A percentile compares a stretch with the other conserved stretches of the same genome.
phyloP scores from a whole-genome alignment of 2,329 filamentous ascomycete genomes.

The Drechslerella stenobrocha region DNA sequence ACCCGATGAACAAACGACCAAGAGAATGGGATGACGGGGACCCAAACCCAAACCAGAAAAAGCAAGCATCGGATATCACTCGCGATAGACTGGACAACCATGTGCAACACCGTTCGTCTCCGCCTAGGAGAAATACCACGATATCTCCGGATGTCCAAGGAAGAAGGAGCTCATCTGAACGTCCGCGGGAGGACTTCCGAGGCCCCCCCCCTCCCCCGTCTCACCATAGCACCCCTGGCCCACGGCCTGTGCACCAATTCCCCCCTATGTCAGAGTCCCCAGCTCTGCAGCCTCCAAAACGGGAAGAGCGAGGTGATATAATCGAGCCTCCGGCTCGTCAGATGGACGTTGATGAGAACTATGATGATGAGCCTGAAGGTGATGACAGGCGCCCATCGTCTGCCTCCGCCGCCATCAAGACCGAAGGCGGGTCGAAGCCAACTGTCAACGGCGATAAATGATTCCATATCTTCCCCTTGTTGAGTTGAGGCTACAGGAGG shows the following conservation, averaged over 20 bases:
- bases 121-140: conserved; percentile 76
- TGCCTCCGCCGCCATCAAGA: conserved; percentile 26
- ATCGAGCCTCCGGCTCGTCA: conserved; percentile 76
- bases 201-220: conserved; percentile 63
- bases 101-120: conserved; percentile 75
- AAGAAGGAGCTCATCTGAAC: conserved; percentile 55
- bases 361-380: conserved; percentile 75
- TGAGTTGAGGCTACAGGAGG: background rate
- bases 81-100: conserved; percentile 84
- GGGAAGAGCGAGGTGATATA: conserved; percentile 56
- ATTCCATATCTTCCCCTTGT: conserved; percentile 5
- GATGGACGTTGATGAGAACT: conserved; percentile 97
- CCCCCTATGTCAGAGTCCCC: conserved; percentile 60
- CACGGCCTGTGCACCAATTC: conserved; percentile 55
- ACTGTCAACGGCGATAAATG: conserved; percentile 46
- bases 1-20: conserved; percentile 77
- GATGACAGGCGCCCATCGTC: conserved; percentile 70
- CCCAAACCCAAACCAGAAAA: conserved; percentile 68
- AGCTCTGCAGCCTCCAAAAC: conserved; percentile 66
- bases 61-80: conserved; percentile 83
- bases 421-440: conserved; percentile 34
- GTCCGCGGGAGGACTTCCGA: conserved; percentile 55
- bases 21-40: conserved; percentile 89
- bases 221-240: conserved; percentile 66
- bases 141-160: conserved; percentile 73